Conservation (phyloP, 805 yeast species). For the Starmerella vitae region DNA sequence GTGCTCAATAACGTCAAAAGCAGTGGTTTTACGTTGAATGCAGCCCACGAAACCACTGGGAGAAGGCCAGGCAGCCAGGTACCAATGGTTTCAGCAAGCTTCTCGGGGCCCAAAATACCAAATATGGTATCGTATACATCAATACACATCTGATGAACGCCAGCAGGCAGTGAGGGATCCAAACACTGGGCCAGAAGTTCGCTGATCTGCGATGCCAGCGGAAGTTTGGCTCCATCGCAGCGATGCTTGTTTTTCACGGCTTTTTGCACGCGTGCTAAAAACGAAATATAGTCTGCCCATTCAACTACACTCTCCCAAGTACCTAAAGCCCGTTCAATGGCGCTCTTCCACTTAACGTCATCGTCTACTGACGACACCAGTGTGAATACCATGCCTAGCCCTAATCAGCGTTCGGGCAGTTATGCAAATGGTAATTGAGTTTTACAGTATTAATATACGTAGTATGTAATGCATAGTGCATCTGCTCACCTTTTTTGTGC, state of each 20-base stretch:
- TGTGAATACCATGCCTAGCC: constrained; percentile 12
- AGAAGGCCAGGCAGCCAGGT: constrained; percentile 89
- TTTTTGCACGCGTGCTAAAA: constrained; percentile 63
- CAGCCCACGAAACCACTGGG: constrained; percentile 77
- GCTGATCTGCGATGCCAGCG: constrained; percentile 53
- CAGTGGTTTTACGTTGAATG: constrained; percentile 75
- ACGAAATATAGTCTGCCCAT: constrained; percentile 97
- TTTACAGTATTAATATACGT: no score
- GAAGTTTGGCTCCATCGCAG: constrained; percentile 34
- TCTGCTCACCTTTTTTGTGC: neutral
- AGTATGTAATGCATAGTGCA: no score
- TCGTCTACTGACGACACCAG: constrained; percentile 16
- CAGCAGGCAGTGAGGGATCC: constrained; percentile 74
- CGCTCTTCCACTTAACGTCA: constrained; percentile 25
- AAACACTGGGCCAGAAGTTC: constrained; percentile 64
- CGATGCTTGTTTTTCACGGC: constrained; percentile 37
- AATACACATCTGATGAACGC: constrained; percentile 83
- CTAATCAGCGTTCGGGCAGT: no score
- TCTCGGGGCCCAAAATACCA: constrained; percentile 42
- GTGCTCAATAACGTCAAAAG: constrained; percentile 48
- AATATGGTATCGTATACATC: constrained; percentile 64
- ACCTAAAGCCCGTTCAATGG: constrained; percentile 57
- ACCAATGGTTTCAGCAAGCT: constrained; percentile 42
- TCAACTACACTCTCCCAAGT: constrained; percentile 74
- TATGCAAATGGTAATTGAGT: no score